phyloP scores from a whole-genome alignment of 495 filamentous ascomycete species.

The Penicilliopsis zonata region DNA sequence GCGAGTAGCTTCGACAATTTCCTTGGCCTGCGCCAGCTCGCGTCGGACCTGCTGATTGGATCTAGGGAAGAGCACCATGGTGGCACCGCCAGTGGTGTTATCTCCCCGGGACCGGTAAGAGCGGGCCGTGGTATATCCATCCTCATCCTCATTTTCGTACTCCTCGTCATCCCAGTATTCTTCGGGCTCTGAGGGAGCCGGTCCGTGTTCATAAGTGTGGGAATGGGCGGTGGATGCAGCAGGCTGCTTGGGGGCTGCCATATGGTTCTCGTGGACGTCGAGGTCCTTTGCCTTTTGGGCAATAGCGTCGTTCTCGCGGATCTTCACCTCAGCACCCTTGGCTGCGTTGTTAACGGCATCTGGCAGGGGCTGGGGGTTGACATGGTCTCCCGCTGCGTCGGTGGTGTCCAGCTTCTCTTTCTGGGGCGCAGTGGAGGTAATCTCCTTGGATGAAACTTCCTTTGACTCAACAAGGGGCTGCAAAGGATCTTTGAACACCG shows the following conservation, averaged over 20 bases:
- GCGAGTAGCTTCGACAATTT: conserved; percentile 48
- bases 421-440: conserved; percentile 5
- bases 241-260: conserved; percentile 2
- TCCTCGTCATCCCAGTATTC: conserved; percentile 72
- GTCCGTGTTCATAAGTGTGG: conserved; percentile 9
- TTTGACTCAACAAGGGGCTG: conserved; percentile 21
- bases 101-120: conserved; percentile 64
- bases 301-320: conserved; percentile 17
- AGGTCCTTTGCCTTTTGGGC: conserved; percentile 8
- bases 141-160: conserved; percentile 69
- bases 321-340: conserved; percentile 6
- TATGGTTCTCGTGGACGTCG: conserved; percentile 8
- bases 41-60: conserved; percentile 45
- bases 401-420: no score
- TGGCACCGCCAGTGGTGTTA: conserved; percentile 65
- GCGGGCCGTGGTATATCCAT: conserved; percentile 67
- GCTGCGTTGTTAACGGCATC: conserved; percentile 6
- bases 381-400: no score
- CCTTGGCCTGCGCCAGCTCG: conserved; percentile 59
- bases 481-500: conserved; percentile 51
- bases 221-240: conserved; percentile 5
- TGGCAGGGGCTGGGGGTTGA: no score
- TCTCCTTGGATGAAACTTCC: conserved; percentile 27
- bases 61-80: conserved; percentile 61
- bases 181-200: conserved; percentile 43